phyloP scores from a whole-genome alignment of 1,139 yeast species.

The Ashbya aceris region DNA sequence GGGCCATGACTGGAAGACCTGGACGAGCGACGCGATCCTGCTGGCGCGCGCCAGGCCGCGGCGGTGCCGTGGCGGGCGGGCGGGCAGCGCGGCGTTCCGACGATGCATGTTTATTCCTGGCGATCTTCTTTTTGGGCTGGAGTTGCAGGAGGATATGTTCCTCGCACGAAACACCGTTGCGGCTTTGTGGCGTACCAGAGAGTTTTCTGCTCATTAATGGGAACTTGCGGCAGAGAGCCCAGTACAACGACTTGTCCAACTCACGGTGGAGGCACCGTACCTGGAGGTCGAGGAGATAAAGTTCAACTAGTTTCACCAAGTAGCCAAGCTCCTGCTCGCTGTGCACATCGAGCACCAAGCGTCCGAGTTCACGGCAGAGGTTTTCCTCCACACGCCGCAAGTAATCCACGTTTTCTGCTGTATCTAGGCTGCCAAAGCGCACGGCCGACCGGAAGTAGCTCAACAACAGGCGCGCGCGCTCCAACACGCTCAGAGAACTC shows the following conservation, averaged over 20 bases:
- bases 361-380: not conserved
- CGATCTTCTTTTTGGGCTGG: not conserved
- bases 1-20: not conserved
- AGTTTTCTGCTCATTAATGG: slow-evolving; percentile 10
- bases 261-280: slow-evolving; percentile 9
- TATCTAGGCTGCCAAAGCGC: not conserved
- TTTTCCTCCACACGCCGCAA: not conserved
- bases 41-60: too few species aligned
- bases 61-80: too few species aligned
- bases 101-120: not conserved
- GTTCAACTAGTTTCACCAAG: slow-evolving; percentile 15
- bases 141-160: not conserved
- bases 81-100: too few species aligned
- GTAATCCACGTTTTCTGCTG: not conserved
- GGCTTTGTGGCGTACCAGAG: not conserved
- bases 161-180: not conserved
- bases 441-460: slow-evolving; percentile 1
- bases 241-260: slow-evolving; percentile 10
- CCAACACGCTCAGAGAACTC: not conserved
- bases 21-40: too few species aligned
- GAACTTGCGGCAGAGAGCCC: slow-evolving; percentile 10
- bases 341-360: slow-evolving; percentile 1
- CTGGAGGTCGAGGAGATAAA: slow-evolving; percentile 15
- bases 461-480: not conserved
- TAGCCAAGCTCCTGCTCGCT: slow-evolving; percentile 8